These are phyloP conservation scores for Penicillium chermesinum DNA, from an alignment of 495 filamentous ascomycete species.

Conservation along the genomic window DNA sequence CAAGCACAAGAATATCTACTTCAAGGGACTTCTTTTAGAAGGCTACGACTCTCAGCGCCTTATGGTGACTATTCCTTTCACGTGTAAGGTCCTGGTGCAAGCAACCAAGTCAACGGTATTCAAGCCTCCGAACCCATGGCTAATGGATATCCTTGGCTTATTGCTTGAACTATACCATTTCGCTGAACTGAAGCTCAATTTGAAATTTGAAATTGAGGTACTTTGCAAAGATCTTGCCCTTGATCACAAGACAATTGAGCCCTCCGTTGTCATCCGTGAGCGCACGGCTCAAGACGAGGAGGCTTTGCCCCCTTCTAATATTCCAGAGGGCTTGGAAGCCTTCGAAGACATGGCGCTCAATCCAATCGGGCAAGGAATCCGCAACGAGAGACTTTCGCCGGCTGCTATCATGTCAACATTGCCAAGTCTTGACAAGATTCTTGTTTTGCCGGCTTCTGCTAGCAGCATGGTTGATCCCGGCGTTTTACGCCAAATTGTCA, in stretches of 20 bases:
- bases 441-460: slow-evolving; percentile 70
- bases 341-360: slow-evolving; percentile 76
- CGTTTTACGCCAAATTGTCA: slow-evolving; percentile 74
- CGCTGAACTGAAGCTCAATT: slow-evolving; percentile 88
- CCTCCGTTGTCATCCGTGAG: slow-evolving; percentile 72
- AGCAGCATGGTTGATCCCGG: slow-evolving; percentile 65
- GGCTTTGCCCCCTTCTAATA: slow-evolving; percentile 44
- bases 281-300: slow-evolving; percentile 59
- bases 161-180: slow-evolving; percentile 88
- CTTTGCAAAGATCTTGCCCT: slow-evolving; percentile 87
- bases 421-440: slow-evolving; percentile 68
- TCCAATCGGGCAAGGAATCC: slow-evolving; percentile 62
- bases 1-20: slow-evolving; percentile 93
- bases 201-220: slow-evolving; percentile 98
- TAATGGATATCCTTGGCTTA: slow-evolving; percentile 86
- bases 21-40: slow-evolving; percentile 91
- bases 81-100: slow-evolving; percentile 87
- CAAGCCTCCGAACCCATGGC: slow-evolving; percentile 91
- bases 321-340: slow-evolving; percentile 66
- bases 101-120: slow-evolving; percentile 83
- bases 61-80: slow-evolving; percentile 89
- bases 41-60: slow-evolving; percentile 85
- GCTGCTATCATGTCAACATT: slow-evolving; percentile 67
- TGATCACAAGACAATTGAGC: slow-evolving; percentile 80
- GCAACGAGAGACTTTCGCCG: slow-evolving; percentile 65